phyloP scores from a whole-genome alignment of 805 yeast genomes.

The Lachancea cidri region DNA sequence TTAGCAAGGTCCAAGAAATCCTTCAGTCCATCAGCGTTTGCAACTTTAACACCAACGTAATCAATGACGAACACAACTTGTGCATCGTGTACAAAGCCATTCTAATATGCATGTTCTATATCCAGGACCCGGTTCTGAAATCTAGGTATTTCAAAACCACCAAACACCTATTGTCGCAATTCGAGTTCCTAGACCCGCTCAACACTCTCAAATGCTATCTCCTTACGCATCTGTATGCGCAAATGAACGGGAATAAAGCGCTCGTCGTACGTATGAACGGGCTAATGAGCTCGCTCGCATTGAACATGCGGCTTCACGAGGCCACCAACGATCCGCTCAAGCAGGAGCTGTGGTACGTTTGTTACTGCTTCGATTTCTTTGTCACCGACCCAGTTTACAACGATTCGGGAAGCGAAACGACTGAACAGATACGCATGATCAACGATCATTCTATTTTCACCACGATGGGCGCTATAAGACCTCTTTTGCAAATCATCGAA shows the following conservation, averaged over 20 bases:
- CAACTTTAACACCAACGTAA: constrained; percentile 6
- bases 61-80: constrained; percentile 6
- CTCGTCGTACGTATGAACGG: constrained; percentile 6
- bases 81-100: constrained; percentile 7
- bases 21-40: constrained; percentile 4
- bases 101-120: constrained; percentile 7
- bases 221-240: constrained; percentile 6
- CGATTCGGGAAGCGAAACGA: neutral
- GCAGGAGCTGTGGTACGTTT: constrained; percentile 6
- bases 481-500: constrained; percentile 4
- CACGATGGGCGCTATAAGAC: constrained; percentile 1
- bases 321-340: constrained; percentile 3
- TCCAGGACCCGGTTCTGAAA: constrained; percentile 3
- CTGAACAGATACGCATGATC: constrained; percentile 3
- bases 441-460: constrained; percentile 4
- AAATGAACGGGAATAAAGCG: constrained; percentile 4
- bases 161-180: constrained; percentile 5
- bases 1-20: constrained; percentile 4
- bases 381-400: constrained; percentile 4
- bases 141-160: constrained; percentile 5
- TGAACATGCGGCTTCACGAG: constrained; percentile 5
- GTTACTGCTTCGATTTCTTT: constrained; percentile 8
- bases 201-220: constrained; percentile 7
- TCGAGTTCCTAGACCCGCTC: constrained; percentile 8
- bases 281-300: constrained; percentile 3